phyloP scores from a whole-genome alignment of 169 alveolate genomes.

The Plasmodium yoelii region DNA sequence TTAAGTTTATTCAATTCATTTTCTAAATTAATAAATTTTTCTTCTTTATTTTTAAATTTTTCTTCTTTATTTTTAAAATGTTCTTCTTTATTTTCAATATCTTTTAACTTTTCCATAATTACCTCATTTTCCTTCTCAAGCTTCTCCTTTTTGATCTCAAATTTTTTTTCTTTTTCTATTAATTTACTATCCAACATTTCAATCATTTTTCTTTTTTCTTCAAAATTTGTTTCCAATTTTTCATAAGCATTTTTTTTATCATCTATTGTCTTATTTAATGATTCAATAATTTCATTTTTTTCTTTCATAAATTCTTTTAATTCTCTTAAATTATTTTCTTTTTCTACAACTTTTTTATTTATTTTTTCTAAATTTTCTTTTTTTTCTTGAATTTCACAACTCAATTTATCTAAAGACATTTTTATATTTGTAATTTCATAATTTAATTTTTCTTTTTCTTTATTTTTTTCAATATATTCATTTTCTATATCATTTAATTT shows the following conservation, averaged over 20 bases:
- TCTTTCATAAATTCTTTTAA: slow-evolving; percentile 32
- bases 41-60: slow-evolving; percentile 51
- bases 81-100: slow-evolving; percentile 22
- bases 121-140: slow-evolving; percentile 25
- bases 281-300: slow-evolving; percentile 44
- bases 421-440: slow-evolving; percentile 45
- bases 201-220: slow-evolving; percentile 37
- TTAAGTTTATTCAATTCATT: slow-evolving; percentile 36
- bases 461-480: slow-evolving; percentile 44
- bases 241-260: slow-evolving; percentile 59
- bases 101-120: slow-evolving; percentile 25
- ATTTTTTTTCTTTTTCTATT: slow-evolving; percentile 48
- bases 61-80: slow-evolving; percentile 49
- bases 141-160: slow-evolving; percentile 12
- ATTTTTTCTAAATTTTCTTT: slow-evolving; percentile 52
- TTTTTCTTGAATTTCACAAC: slow-evolving; percentile 41
- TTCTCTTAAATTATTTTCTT: slow-evolving; percentile 49
- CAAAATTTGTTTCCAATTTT: slow-evolving; percentile 22
- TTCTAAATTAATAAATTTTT: slow-evolving; percentile 38
- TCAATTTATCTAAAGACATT: slow-evolving; percentile 34
- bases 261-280: slow-evolving; percentile 29
- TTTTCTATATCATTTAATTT: slow-evolving; percentile 36
- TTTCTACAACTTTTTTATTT: slow-evolving; percentile 25
- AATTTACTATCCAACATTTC: slow-evolving; percentile 22
- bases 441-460: slow-evolving; percentile 52